Base-by-base conservation (phyloP, 108 stramenopile species). In the Cyclotella cryptica region DNA sequence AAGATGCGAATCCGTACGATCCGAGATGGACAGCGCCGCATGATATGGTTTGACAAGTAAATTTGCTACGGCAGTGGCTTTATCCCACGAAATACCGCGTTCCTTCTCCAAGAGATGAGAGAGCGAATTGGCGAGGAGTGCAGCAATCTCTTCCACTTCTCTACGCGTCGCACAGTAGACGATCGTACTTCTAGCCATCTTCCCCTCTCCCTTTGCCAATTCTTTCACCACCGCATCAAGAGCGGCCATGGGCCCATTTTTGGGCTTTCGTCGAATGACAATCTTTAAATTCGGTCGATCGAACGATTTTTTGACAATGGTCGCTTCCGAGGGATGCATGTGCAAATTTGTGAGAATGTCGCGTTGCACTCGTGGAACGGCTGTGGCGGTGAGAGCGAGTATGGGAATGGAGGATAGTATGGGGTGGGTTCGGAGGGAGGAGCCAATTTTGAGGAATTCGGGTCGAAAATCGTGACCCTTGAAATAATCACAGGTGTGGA, bases 361-460 rank as follows among this genome's bases (percentile, higher is more conserved):
- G 14, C 71, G 15, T 54, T 92, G 89, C 17, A 98, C 96, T 28
- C 84, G 74, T 12, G 93, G 92, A 22, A 96, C 89, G 2, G 97
- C 97, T 19, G 97, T 97, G 58, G 97, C 98, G 21, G 98, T 99
- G 39, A 97, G 81, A 15, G 98, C 96, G 19, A 99, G 66, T 15
- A 96, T 71, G 0, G 96, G 97, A 60, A 93, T 80, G 12, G 78
- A 44, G 47, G 26, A 35, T 27, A 90, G 71, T 29, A 53, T 66
- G 11, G 78, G 72, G 63, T 88, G 76, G 40, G 61, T 45, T 24
- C 93, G 87, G 11, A 97, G 66, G 8, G 74, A 43, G 44, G 69
- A 24, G 5, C 91, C 93, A 18, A 96, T 81, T 45, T 69, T n/a
- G 13, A 88, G 73, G 81, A 95, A 99, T 27, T 88, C 84, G 7